Percentiles rank a stretch among this genome's conserved stretches.
phyloP scores from a whole-genome alignment of 805 yeast species.

The Naumovozyma dairenensis region DNA sequence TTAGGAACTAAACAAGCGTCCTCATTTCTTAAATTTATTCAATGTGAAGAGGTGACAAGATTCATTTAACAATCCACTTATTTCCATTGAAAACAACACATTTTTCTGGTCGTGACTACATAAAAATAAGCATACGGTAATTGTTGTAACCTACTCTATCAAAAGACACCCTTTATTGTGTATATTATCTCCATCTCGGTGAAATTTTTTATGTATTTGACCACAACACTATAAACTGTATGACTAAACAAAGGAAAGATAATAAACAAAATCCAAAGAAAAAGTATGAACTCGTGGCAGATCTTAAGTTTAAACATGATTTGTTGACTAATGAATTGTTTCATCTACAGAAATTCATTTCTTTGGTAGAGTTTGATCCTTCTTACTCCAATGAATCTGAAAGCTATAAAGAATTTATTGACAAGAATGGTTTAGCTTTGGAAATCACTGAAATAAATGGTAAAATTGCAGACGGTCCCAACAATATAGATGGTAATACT shows the following conservation, averaged over 20 bases:
- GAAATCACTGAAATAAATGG: conserved; percentile 6
- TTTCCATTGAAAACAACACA: conserved; percentile 1
- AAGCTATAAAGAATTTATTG: conserved; percentile 28
- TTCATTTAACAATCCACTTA: too few species aligned
- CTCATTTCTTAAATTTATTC: too few species aligned
- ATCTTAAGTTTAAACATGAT: conserved; percentile 38
- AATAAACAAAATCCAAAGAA: not conserved
- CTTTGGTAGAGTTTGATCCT: conserved; percentile 57
- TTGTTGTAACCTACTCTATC: conserved; percentile 1
- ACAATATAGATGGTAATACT: conserved; percentile 3
- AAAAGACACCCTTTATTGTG: not conserved
- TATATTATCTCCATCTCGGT: conserved; percentile 5
- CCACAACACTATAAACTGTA: too few species aligned
- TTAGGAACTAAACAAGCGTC: too few species aligned
- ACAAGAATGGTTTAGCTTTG: conserved; percentile 14
- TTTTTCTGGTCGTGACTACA: not conserved
- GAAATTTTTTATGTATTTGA: conserved; percentile 1
- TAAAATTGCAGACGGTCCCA: too few species aligned
- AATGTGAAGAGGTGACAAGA: too few species aligned
- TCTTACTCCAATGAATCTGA: conserved; percentile 27
- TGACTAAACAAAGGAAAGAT: too few species aligned
- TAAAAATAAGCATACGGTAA: conserved; percentile 7
- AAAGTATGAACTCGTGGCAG: conserved; percentile 30
- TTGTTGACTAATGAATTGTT: conserved; percentile 49
- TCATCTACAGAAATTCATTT: conserved; percentile 51